Evolutionary conservation across 192 early-diverging fungal species (phyloP).

Genomic region (Backusella sp.): DNA sequence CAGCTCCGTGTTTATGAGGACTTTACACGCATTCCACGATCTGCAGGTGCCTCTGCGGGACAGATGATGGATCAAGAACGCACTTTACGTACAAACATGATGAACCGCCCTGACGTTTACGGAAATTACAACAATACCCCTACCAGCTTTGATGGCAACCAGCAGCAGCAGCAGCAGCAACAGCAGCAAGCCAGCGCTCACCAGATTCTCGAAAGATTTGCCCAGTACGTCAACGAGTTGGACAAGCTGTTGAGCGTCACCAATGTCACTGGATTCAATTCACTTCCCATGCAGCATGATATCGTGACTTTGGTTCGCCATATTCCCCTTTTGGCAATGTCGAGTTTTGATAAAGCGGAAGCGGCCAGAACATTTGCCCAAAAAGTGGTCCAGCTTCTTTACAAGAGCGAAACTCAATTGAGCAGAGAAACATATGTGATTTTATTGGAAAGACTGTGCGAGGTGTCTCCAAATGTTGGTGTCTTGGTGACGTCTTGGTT

Average conservation of each 20-base stretch:
- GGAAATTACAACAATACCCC: neutral
- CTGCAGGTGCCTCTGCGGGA: slow-evolving; percentile 9
- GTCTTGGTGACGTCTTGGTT: slow-evolving; percentile 92
- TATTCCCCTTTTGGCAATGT: slow-evolving; percentile 69
- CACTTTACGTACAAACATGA: neutral
- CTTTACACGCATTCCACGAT: slow-evolving; percentile 58
- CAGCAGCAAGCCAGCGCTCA: slow-evolving; percentile 36
- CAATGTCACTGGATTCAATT: slow-evolving; percentile 52
- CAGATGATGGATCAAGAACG: slow-evolving; percentile 11
- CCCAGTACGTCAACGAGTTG: slow-evolving; percentile 69
- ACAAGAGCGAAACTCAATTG: slow-evolving; percentile 71
- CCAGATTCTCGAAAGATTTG: slow-evolving; percentile 61
- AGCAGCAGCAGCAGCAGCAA: no score
- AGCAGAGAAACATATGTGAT: slow-evolving; percentile 81
- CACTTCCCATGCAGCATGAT: slow-evolving; percentile 78
- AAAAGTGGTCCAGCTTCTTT: slow-evolving; percentile 84
- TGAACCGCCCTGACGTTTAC: neutral
- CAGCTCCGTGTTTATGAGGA: slow-evolving; percentile 89
- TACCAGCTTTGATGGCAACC: neutral
- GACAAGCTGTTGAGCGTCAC: slow-evolving; percentile 68
- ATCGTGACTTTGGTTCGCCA: slow-evolving; percentile 71
- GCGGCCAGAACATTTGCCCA: slow-evolving; percentile 85
- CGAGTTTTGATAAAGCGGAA: slow-evolving; percentile 75
- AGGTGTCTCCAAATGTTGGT: slow-evolving; percentile 73
- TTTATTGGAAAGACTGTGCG: slow-evolving; percentile 83